These are phyloP conservation scores for Pittosporum tobira DNA, from an alignment of 129 eudicot genomes.

Conservation along the genomic window DNA sequence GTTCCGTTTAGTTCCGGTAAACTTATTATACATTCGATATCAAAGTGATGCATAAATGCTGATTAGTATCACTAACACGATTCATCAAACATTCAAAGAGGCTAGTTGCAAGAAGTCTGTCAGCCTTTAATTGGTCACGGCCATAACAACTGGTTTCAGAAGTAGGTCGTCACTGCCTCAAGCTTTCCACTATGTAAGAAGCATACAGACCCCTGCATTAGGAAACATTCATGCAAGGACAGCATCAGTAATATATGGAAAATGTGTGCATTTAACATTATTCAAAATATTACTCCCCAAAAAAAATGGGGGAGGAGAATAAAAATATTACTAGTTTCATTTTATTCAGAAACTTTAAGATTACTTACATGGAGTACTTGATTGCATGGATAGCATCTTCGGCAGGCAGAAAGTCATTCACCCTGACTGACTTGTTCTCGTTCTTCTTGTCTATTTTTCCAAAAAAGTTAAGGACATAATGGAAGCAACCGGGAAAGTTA, in stretches of 20 bases:
- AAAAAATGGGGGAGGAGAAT: too few relatives aligned
- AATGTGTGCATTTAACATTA: neutral
- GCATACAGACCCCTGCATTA: conserved; percentile 81
- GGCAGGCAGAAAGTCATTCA: conserved; percentile 88
- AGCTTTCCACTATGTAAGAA: conserved; percentile 73
- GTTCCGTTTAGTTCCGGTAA: too few relatives aligned
- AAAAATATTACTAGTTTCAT: neutral
- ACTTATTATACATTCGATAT: too few relatives aligned
- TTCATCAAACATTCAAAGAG: conserved; percentile 5
- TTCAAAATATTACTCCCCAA: neutral
- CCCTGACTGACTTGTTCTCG: conserved; percentile 83
- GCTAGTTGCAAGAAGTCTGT: conserved; percentile 5
- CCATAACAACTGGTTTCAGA: neutral
- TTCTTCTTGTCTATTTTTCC: conserved; percentile 72
- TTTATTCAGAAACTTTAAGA: neutral
- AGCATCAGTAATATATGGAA: neutral
- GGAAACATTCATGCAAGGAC: neutral
- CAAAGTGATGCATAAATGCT: too few relatives aligned
- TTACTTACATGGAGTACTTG: conserved; percentile 76
- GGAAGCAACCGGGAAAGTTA: neutral
- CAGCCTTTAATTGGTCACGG: neutral
- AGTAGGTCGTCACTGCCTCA: conserved; percentile 59
- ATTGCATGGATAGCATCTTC: conserved; percentile 69
- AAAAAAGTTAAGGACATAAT: conserved; percentile 13
- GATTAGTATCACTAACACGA: too few relatives aligned